These are phyloP conservation scores for Fusarium mangiferae DNA, from an alignment of 2,329 filamentous ascomycete species.

Conservation along the genomic window DNA sequence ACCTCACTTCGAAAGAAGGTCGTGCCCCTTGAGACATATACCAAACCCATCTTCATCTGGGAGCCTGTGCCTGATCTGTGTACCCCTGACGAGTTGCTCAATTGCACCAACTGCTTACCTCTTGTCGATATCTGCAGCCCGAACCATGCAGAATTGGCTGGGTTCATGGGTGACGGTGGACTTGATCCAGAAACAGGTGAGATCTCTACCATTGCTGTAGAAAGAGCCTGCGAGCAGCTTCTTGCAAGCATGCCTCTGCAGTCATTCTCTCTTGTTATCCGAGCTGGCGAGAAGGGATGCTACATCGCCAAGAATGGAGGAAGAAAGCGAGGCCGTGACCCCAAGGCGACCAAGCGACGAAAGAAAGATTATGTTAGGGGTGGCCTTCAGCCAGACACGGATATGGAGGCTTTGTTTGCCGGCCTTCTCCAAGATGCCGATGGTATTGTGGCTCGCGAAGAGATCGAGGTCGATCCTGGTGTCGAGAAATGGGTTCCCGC, in stretches of 20 bases:
- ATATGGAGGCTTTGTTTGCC: slow-evolving; percentile 71
- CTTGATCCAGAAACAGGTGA: slow-evolving; percentile 65
- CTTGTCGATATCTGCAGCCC: slow-evolving; percentile 75
- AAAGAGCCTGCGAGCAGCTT: slow-evolving; percentile 70
- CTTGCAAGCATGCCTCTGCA: slow-evolving; percentile 72
- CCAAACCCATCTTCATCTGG: slow-evolving; percentile 85
- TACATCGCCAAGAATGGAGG: slow-evolving; percentile 70
- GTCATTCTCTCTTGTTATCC: slow-evolving; percentile 74
- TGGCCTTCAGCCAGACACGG: slow-evolving; percentile 67
- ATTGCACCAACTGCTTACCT: slow-evolving; percentile 71
- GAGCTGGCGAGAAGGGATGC: slow-evolving; percentile 78
- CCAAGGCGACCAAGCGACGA: slow-evolving; percentile 45
- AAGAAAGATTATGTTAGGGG: slow-evolving; percentile 61
- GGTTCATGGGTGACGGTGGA: slow-evolving; percentile 77
- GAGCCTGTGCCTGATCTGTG: slow-evolving; percentile 94
- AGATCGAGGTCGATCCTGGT: slow-evolving; percentile 71
- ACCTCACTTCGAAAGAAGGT: slow-evolving; percentile 63
- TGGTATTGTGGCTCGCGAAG: slow-evolving; percentile 64
- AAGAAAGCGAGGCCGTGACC: slow-evolving; percentile 54
- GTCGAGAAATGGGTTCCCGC: slow-evolving; percentile 81
- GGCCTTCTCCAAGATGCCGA: slow-evolving; percentile 65
- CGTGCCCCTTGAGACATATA: slow-evolving; percentile 48
- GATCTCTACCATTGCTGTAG: slow-evolving; percentile 63
- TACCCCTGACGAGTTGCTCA: slow-evolving; percentile 73
- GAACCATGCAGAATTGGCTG: slow-evolving; percentile 89